Evolutionary conservation across 495 filamentous ascomycete genomes (phyloP).

Genomic region (Rhypophila decipiens): DNA sequence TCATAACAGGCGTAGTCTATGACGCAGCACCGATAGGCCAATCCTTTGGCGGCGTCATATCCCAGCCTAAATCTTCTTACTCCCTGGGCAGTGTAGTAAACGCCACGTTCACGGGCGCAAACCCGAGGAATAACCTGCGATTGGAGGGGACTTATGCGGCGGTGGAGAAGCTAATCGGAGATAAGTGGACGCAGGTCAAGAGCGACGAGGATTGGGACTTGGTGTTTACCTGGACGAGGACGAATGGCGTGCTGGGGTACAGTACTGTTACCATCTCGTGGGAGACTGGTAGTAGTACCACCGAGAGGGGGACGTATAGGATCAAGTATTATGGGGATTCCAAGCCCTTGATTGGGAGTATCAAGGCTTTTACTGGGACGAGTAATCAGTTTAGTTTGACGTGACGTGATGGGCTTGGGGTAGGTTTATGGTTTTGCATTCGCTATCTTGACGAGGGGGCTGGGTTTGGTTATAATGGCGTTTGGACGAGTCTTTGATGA

Average conservation of each 20-base stretch:
- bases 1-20: slow-evolving; percentile 74
- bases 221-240: slow-evolving; percentile 76
- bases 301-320: slow-evolving; percentile 64
- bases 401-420: slow-evolving; percentile 12
- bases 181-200: slow-evolving; percentile 61
- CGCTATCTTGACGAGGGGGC: too few species aligned
- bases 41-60: slow-evolving; percentile 62
- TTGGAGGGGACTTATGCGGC: slow-evolving; percentile 75
- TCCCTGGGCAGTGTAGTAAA: slow-evolving; percentile 55
- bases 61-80: slow-evolving; percentile 52
- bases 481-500: too few species aligned
- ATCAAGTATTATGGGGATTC: slow-evolving; percentile 82
- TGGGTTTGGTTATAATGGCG: too few species aligned
- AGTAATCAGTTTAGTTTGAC: slow-evolving; percentile 55
- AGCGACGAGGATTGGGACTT: slow-evolving; percentile 76
- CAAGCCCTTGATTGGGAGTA: slow-evolving; percentile 58
- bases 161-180: slow-evolving; percentile 56
- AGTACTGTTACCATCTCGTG: slow-evolving; percentile 74
- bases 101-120: slow-evolving; percentile 77
- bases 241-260: slow-evolving; percentile 61
- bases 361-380: slow-evolving; percentile 67
- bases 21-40: slow-evolving; percentile 63
- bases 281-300: slow-evolving; percentile 55
- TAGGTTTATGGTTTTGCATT: neutral
- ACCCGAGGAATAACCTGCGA: slow-evolving; percentile 82